Evolutionary conservation across 345 rosid species (phyloP).

Genomic region (Eucalyptus shirleyi): DNA sequence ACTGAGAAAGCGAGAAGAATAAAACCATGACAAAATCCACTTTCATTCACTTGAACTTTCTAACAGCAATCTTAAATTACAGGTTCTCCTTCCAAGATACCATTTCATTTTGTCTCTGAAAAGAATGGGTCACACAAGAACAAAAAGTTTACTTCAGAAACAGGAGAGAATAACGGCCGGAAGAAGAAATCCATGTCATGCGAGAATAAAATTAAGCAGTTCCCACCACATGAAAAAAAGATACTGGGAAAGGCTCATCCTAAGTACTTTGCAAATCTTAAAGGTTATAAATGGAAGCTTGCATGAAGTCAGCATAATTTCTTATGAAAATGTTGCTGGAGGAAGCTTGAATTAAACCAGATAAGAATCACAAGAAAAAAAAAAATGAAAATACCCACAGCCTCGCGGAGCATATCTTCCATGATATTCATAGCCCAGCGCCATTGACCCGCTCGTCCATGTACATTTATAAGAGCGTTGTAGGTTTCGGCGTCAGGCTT

Average conservation of each 20-base stretch:
- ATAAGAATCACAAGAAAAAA: conserved; percentile 9
- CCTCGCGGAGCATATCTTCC: conserved; percentile 77
- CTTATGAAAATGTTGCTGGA: background rate
- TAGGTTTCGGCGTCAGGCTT: conserved; percentile 86
- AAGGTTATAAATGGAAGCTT: background rate
- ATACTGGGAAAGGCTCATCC: background rate
- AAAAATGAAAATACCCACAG: conserved; percentile 57
- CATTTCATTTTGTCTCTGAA: background rate
- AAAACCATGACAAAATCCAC: background rate
- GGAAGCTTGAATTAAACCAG: conserved; percentile 21
- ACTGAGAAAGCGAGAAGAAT: background rate
- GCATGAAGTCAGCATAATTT: background rate
- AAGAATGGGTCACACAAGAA: background rate
- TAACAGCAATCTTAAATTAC: background rate
- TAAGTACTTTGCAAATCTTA: background rate
- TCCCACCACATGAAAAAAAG: background rate
- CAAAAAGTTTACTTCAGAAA: background rate
- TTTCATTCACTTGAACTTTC: background rate
- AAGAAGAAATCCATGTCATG: background rate
- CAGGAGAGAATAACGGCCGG: background rate
- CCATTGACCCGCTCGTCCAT: conserved; percentile 89
- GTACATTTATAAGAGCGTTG: conserved; percentile 83
- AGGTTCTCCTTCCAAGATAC: background rate
- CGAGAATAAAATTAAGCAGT: background rate
- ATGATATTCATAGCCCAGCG: conserved; percentile 93